Base-by-base conservation (phyloP, 2,329 filamentous ascomycete genomes). In the Chaetomiaceae sp. region DNA sequence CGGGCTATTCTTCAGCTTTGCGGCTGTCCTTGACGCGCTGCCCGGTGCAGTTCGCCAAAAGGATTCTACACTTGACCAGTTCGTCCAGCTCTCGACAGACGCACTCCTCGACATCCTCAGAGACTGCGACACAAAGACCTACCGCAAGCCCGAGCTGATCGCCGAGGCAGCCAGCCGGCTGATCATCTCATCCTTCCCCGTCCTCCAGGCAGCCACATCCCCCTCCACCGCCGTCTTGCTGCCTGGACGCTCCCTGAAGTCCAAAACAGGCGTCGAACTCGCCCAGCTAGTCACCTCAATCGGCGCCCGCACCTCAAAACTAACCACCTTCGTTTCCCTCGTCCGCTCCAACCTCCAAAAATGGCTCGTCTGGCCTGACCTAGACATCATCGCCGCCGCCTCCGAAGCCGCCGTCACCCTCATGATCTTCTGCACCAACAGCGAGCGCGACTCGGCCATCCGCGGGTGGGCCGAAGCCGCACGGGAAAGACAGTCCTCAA, bases 71-170 rank as follows among this genome's bases (percentile, higher is more conserved):
- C 47, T 38, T 57, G 61, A 20, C 54, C 33, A 42, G 9, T 47
- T 64, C 11, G 43, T 67, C 12, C 51, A 60, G 7, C 47, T 60
- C 12, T 51, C 65, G 3, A 53, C 71, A 3, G 58, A 64, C 12
- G 61, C 64, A 2, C 53, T 75, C 9, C 63, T 53, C 27, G 54
- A 57, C 0, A 72, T 79, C 6, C 63, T 83, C 12, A 61, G 68
- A 20, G 70, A 75, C 43, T 69, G 73, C 40, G 67, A 69, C 40
- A 63, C 64, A 0, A 74, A 71, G 0, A 71, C 71, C 2, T 80
- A 77, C 58, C 75, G 86, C 17, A 80, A 81, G 22, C 83, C 82
- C 0, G 85, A 88, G 53, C 73, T 88, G 20, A 75, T 87, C 4
- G 81, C 82, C 23, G 83, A 87, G 61, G 81, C 82, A 0, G 75